Evolutionary conservation across 805 yeast species (phyloP).

Genomic region (Kluyveromyces dobzhanskii): DNA sequence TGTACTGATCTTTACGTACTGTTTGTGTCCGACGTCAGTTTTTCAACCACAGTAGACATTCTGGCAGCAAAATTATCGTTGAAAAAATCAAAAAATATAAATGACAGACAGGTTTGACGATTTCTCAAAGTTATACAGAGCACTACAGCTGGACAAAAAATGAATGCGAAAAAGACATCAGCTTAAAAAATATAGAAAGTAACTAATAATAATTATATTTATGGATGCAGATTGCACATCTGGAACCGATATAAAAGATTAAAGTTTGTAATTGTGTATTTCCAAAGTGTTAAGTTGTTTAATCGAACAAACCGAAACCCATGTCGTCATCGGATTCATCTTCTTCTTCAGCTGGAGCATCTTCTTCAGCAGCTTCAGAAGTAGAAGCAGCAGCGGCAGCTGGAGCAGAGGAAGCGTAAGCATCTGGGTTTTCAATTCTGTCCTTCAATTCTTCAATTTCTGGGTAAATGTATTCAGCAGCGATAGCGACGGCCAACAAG

Average conservation of each 20-base stretch:
- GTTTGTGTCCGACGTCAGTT: conserved; percentile 1
- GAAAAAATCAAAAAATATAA: too few relatives aligned
- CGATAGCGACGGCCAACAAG: conserved; percentile 94
- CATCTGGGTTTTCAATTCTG: conserved; percentile 99
- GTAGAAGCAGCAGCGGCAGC: conserved; percentile 78
- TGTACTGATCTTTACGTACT: too few relatives aligned
- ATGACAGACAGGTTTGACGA: too few relatives aligned
- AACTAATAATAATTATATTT: background rate
- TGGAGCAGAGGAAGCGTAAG: conserved; percentile 99
- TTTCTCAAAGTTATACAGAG: too few relatives aligned
- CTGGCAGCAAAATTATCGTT: too few relatives aligned
- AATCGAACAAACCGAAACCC: conserved; percentile 99
- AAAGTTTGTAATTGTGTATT: background rate
- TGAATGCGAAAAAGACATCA: background rate
- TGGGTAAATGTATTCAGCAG: conserved; percentile 98
- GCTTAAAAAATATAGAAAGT: background rate
- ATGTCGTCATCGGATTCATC: conserved; percentile 71
- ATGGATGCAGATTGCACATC: background rate
- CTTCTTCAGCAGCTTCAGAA: conserved; percentile 54
- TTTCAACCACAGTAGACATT: too few relatives aligned
- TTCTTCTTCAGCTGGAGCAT: conserved; percentile 65
- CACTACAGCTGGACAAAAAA: too few relatives aligned
- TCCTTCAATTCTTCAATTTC: conserved; percentile 99
- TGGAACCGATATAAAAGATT: background rate
- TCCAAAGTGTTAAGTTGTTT: conserved; percentile 30